Evolutionary conservation across 306 rosid genomes (phyloP).

Genomic region (Cucumis hystrix): DNA sequence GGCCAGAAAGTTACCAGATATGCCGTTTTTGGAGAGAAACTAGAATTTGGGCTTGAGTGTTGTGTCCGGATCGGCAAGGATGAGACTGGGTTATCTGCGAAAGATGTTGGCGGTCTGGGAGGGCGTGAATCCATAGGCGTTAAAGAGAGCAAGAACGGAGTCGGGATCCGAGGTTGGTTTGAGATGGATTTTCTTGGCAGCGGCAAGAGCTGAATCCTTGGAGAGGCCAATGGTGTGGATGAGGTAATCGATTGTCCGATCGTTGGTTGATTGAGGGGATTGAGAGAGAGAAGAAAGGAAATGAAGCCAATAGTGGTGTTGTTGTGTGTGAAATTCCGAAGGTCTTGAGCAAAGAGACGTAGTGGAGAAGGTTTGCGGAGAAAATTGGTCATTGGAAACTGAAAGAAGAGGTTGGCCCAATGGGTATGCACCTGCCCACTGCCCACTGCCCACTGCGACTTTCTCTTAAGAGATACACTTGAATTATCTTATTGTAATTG

Average conservation of each 20-base stretch:
- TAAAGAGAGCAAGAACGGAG: conserved; percentile 4
- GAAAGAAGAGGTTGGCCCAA: too few species aligned
- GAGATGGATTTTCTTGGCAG: not conserved
- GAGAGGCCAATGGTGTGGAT: conserved; percentile 1
- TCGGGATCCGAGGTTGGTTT: not conserved
- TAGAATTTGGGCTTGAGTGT: conserved; percentile 13
- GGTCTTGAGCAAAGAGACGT: not conserved
- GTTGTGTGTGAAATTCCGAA: not conserved
- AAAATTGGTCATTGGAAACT: not conserved
- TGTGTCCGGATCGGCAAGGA: not conserved
- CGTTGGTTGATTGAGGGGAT: not conserved
- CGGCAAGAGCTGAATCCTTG: not conserved
- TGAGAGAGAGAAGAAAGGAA: not conserved
- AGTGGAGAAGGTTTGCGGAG: not conserved
- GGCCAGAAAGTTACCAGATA: not conserved
- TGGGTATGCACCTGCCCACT: too few species aligned
- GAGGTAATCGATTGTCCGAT: not conserved
- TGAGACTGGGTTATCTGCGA: not conserved
- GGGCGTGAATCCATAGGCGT: conserved; percentile 11
- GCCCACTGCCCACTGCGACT: too few species aligned
- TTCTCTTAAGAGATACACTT: too few species aligned
- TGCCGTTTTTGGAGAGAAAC: conserved; percentile 8
- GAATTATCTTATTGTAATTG: too few species aligned
- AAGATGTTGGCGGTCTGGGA: conserved; percentile 3
- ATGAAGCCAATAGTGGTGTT: not conserved